Evolutionary conservation across 1,139 yeast genomes (phyloP), one percentile per base, ranked within the genome.

Genomic region (Wickerhamomyces sp.): DNA sequence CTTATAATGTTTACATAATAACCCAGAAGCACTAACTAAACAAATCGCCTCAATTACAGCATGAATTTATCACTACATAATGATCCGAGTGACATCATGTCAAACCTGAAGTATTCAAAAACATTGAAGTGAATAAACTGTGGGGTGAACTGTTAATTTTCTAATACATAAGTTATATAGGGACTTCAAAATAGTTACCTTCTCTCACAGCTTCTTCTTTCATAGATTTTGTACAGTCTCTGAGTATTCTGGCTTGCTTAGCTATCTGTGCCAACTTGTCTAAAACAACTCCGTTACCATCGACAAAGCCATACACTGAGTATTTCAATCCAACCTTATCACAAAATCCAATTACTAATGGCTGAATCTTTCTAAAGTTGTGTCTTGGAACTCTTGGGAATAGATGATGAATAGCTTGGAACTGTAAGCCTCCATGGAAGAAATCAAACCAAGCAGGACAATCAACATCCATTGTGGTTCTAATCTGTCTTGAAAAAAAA

Each of bases 401-500:
- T 49, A 88, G 67, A 59, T 88, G 97, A 59, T 88, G 97, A 38
- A 88, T 78, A 2, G 89, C 95, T 59, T 88, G 97, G 64, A 87
- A 88, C 60, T 88, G 97, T 38, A 88, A 72, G 0, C 97, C 97
- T 7, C 96, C 97, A 55, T 88, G 97, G 53, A 88, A 70, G 55
- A 79, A 88, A 60, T 88, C 97, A 37, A 88, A 68, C 96, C 96
- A 88, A 46, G 77, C 80, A 2, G 97, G 96, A 64, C 97, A 88
- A 54, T 84, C 94, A 15, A 88, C 96, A 58, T 88, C 97, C 96
- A 88, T 89, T 5, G 96, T 88, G 1, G 97, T 88, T 52, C 97
- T 72, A 15, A 88, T 57, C 60, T 88, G 96, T 51, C 92, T 74
- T 49, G 83, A 81, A 0, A 83, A 77, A 58, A 88, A 89, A n/a